phyloP scores from a whole-genome alignment of 202 grass and related monocot genomes.

The Saccharum hybrid region DNA sequence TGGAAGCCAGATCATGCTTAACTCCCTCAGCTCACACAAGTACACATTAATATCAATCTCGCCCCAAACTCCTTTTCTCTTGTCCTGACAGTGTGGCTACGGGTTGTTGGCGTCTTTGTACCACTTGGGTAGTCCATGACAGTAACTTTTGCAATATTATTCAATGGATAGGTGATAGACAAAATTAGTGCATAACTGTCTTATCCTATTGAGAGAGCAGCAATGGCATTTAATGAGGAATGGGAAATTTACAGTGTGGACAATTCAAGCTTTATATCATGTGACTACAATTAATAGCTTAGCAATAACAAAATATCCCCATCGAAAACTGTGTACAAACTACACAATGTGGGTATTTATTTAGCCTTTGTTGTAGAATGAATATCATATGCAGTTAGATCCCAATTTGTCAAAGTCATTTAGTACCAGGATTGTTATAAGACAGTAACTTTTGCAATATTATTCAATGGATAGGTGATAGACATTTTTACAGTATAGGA shows the following conservation, averaged over 20 bases:
- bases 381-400: conserved; percentile 14
- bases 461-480: no score
- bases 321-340: background rate
- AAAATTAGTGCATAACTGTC: background rate
- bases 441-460: background rate
- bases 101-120: background rate
- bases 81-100: background rate
- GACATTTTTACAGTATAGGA: no score
- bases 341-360: background rate
- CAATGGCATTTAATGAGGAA: background rate
- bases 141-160: background rate
- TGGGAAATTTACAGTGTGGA: background rate
- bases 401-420: background rate
- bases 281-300: background rate
- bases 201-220: background rate
- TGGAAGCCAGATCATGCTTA: background rate
- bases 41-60: conserved; percentile 3
- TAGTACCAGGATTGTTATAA: conserved; percentile 6
- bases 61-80: background rate
- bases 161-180: background rate
- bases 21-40: background rate
- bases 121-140: background rate
- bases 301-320: background rate
- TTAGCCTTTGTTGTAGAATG: background rate
- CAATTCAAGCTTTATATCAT: background rate